Evolutionary conservation across 164 flowering plant species (phyloP), one percentile per base, ranked within the genome.

Genomic region (Stephania cephalantha): DNA sequence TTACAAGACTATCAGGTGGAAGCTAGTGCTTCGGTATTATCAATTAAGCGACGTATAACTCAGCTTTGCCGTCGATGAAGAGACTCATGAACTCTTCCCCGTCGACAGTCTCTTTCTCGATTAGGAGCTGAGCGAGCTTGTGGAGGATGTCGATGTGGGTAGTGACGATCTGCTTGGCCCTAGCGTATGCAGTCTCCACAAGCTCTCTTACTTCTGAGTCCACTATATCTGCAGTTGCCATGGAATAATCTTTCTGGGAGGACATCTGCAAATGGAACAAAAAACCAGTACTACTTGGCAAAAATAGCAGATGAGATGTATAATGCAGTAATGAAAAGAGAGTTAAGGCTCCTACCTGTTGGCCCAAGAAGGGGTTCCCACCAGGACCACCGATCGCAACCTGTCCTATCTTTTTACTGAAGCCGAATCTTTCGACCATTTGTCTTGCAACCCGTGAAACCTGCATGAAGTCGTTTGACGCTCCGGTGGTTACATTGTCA

Each of bases 391-490:
- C 99, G 63, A 95, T 86, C 68, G 99, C 99, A 48, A 93, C 84
- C 82, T 95, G 99, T n/a, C 99, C 99, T 58, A 95, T 93, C 87
- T 95, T 95, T 76, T 90, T 91, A 86, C 99, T 95, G 89, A 95
- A 93, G 55, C 99, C 99, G 74, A 95, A 89, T 79, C 98, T 87
- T 85, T 93, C 97, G 45, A 95, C 98, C 99, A 95, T 95, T 84
- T 93, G 98, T 76, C 98, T 84, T 48, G 99, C 99, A 67, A 95
- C 98, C 67, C 98, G 75, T 1, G 99, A 91, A 68, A 93, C 98
- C 85, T 93, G 99, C 98, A 90, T 91, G 83, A 95, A 95, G 83
- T 95, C 99, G 58, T 89, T 95, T 7, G 98, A 93, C 81, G 99
- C 99, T 71, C 98, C 98, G 3, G 99, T 95, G 30, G 99, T 95